phyloP scores from a whole-genome alignment of 176 grass and related monocot species.

The Phyllostachys edulis region DNA sequence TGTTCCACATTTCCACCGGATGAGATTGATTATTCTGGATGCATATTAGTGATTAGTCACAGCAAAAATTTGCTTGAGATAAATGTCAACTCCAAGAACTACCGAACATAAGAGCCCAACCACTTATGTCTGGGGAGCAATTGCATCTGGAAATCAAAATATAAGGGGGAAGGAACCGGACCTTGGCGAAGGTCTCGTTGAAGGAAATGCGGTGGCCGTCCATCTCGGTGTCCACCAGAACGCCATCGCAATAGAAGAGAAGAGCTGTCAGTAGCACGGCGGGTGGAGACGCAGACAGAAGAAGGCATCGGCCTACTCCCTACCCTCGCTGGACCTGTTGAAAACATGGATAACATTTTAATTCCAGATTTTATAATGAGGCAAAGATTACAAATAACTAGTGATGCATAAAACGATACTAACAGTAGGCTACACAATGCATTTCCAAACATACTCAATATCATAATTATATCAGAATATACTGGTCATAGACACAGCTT shows the following conservation, averaged over 20 bases:
- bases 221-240: conserved; percentile 96
- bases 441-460: too few relatives aligned
- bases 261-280: conserved; percentile 56
- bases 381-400: too few relatives aligned
- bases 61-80: not conserved
- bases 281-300: not conserved
- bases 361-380: too few relatives aligned
- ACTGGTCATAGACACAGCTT: too few relatives aligned
- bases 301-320: not conserved
- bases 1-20: not conserved
- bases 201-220: conserved; percentile 94
- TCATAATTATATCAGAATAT: too few relatives aligned
- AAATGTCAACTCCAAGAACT: too few relatives aligned
- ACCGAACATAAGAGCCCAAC: too few relatives aligned
- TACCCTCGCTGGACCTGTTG: too few relatives aligned
- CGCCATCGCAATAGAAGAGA: conserved; percentile 92
- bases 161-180: not conserved
- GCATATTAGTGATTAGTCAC: not conserved
- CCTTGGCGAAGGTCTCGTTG: conserved; percentile 94
- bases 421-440: too few relatives aligned
- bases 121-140: not conserved
- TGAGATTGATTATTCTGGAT: not conserved
- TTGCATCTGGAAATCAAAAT: not conserved
- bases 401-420: too few relatives aligned
- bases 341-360: too few relatives aligned